Percentiles rank a stretch among this genome's conserved stretches.
These are phyloP conservation scores for Reticulascus tulasneorum DNA, from an alignment of 2,329 filamentous ascomycete genomes.

Conservation along the genomic window DNA sequence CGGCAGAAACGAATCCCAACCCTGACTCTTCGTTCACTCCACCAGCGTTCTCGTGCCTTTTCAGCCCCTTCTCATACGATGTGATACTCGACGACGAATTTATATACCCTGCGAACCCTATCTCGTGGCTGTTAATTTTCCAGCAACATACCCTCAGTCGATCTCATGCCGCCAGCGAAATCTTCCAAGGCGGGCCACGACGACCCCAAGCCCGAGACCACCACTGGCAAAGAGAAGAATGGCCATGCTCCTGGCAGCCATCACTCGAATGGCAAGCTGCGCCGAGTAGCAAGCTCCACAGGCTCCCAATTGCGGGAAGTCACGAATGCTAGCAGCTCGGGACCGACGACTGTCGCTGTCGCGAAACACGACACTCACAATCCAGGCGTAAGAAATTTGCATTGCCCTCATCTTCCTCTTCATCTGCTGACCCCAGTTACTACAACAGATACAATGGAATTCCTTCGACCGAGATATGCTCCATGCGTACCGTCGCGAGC, in stretches of 20 bases:
- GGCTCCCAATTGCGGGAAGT: conserved; percentile 24
- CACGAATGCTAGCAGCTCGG: conserved; percentile 23
- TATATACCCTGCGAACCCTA: too few relatives aligned
- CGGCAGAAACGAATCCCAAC: too few relatives aligned
- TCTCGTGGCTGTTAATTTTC: too few relatives aligned
- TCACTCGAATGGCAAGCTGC: conserved; percentile 49
- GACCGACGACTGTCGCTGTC: conserved; percentile 17
- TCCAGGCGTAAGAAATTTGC: conserved; percentile 8
- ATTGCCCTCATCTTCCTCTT: conserved; percentile 7
- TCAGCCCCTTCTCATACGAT: conserved; percentile 7
- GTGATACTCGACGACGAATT: conserved; percentile 8
- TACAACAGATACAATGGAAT: conserved; percentile 57
- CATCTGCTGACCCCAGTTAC: conserved; percentile 4
- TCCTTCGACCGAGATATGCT: conserved; percentile 64
- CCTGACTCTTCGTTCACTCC: neutral
- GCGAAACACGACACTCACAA: conserved; percentile 11
- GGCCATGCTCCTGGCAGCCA: conserved; percentile 27
- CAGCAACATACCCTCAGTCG: too few relatives aligned
- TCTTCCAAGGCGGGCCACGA: conserved; percentile 36
- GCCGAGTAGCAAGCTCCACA: conserved; percentile 49
- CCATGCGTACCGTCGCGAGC: conserved; percentile 70
- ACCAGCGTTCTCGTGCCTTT: neutral
- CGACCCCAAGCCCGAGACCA: conserved; percentile 40
- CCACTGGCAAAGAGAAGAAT: conserved; percentile 41
- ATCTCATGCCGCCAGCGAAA: conserved; percentile 48